These are phyloP conservation scores for Ceratocystis huliohia DNA, from an alignment of 2,329 filamentous ascomycete species.

Conservation along the genomic window DNA sequence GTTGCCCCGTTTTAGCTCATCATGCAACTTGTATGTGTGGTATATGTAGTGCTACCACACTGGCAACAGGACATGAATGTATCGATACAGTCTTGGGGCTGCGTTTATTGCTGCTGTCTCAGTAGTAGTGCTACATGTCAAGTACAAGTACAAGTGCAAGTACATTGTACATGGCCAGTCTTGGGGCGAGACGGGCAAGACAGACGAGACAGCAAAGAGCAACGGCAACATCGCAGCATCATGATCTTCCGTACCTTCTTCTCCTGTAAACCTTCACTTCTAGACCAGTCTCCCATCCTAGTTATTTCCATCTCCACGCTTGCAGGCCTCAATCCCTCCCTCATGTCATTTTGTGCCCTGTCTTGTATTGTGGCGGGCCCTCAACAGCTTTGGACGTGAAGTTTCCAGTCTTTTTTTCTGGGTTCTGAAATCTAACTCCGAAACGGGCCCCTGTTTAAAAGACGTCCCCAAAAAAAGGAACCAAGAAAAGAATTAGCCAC, in stretches of 20 bases:
- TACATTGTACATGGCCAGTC: neutral
- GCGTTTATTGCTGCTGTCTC: neutral
- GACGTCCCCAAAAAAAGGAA: neutral
- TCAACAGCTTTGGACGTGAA: neutral
- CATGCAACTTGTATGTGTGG: neutral
- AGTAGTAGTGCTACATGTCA: neutral
- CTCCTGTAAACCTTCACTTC: neutral
- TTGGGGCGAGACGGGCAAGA: neutral
- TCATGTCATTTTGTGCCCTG: neutral
- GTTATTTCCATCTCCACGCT: neutral
- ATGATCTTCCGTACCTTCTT: neutral
- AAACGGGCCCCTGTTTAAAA: slow-evolving; percentile 1
- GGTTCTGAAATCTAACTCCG: neutral
- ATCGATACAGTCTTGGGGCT: neutral
- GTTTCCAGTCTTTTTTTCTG: neutral
- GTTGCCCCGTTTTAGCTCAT: neutral
- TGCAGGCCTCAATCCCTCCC: slow-evolving; percentile 6
- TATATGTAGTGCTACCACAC: neutral
- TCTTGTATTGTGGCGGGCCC: neutral
- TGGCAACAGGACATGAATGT: neutral
- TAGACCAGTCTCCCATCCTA: neutral
- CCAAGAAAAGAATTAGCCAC: neutral
- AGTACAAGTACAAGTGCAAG: neutral
- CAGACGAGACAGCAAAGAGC: neutral
- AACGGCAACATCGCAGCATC: neutral